Evolutionary conservation across 1,284 basidiomycete genomes (phyloP), one percentile per base, ranked within the genome.

Genomic region (Melanopsichium pennsylvanicum): DNA sequence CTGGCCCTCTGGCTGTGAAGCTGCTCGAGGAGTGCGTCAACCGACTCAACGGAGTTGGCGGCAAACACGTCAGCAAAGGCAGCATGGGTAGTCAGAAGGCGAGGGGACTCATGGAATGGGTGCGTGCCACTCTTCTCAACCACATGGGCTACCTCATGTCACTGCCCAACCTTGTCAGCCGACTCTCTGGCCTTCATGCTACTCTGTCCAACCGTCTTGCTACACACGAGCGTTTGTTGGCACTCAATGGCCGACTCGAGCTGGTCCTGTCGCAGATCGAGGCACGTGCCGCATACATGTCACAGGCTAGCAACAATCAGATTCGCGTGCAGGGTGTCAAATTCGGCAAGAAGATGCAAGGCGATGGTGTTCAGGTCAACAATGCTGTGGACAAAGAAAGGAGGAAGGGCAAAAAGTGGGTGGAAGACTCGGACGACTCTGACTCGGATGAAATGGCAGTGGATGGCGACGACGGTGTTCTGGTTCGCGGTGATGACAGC

Each of bases 131-230:
- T 4, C 84, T 99, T 50, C 86, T 89, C 23, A 86, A 93, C 35
- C 93, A 97, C 81, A 90, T 93, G 54, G 90, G 90, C 2, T 90
- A 97, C 82, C 86, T 99, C 48, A 92, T 98, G 89, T 94, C 93
- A 36, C 88, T 93, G 80, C 92, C 92, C 12, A 90, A 92, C 75
- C 85, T 95, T 6, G 89, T 93, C 15, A 86, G 87, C 29, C 88
- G 92, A 36, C 85, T 98, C 6, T 88, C 93, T 1, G 87, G 87
- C 13, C 85, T 98, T 29, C 92, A 97, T 76, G 86, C 89, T 12
- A 91, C 91, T 2, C 85, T 98, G 25, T 88, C 89, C 0, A 86
- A 88, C 25, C 87, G 95, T 23, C 84, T 96, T 21, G 86, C 89
- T 29, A 83, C 96, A 26, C 91, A 96, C 74, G 89, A 93, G 70